Base-by-base conservation (phyloP, 1,284 basidiomycete genomes). In the Ceratobasidium sp. region DNA sequence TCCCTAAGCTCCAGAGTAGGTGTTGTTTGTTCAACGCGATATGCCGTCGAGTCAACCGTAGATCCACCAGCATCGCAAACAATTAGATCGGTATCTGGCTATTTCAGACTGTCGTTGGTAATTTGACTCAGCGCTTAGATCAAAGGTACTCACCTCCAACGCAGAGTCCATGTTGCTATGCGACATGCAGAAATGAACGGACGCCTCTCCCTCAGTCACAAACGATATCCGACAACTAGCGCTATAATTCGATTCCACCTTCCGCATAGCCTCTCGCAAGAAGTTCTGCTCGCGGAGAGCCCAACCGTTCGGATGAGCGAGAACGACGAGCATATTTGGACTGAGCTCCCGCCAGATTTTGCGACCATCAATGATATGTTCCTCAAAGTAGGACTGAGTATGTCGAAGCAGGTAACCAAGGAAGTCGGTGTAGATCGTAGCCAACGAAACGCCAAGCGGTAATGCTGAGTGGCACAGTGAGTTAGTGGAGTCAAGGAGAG, bases 121-220 rank as follows among this genome's bases (percentile, higher is more conserved):
- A 41, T 48, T 47, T 15, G 47, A 50, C 5, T 44, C 22, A 48
- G 27, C 1, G 22, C 50, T 29, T 2, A 11, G n/a, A 33, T 3
- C 6, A 29, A 44, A 14, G 24, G 33, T 27, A 36, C 48, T n/a
- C 24, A 67, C 56, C 7, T 22, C 8, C 8, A 59, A 45, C 4
- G 24, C 4, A n/a, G 24, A 15, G 7, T 17, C 5, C 6, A 44
- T 76, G 33, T 11, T 56, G 45, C 27, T 27, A 48, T 22, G 60
- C 5, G 5, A 54, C 47, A 41, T 63, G 19, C 63, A 73, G 24
- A 75, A 78, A 50, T 78, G 77, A 7, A 78, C 74, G 0, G 74
- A 74, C 8, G 77, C 77, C 36, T 78, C 77, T 1, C 59, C 77
- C 45, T 78, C 77, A 9, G 62, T 67, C 1, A 78, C 67, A 31